Percentiles rank a stretch among this genome's conserved stretches.
Conservation (phyloP, 257 asterid species). For the Euphrasia confusa region DNA sequence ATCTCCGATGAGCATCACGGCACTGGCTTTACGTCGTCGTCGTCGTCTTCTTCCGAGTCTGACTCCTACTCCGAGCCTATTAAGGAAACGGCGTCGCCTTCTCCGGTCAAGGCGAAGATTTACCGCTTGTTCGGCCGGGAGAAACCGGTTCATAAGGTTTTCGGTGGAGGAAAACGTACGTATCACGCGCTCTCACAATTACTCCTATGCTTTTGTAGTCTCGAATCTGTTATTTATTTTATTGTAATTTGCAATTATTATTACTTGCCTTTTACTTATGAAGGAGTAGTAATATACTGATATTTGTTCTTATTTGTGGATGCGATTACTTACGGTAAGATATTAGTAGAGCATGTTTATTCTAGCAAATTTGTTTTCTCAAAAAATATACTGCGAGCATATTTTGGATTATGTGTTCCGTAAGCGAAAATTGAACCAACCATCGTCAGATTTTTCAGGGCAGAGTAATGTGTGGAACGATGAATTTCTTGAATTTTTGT, state of each 20-base stretch:
- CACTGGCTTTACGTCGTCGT: constrained; percentile 37
- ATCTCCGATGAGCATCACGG: constrained; percentile 54
- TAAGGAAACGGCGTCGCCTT: constrained; percentile 38
- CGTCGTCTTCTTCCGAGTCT: constrained; percentile 23
- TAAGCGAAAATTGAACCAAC: too few relatives aligned
- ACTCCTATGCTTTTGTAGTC: neutral
- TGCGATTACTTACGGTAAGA: too few relatives aligned
- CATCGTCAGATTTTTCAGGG: too few relatives aligned
- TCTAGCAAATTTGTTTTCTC: too few relatives aligned
- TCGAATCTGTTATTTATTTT: neutral
- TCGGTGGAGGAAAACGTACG: constrained; percentile 86
- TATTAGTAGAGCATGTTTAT: too few relatives aligned
- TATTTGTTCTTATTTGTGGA: too few relatives aligned
- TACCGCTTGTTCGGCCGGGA: constrained; percentile 59
- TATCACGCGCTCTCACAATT: neutral
- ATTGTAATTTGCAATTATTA: too few relatives aligned
- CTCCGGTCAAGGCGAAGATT: constrained; percentile 46
- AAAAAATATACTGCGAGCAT: too few relatives aligned
- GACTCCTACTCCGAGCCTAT: constrained; percentile 50
- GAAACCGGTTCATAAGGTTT: constrained; percentile 69
- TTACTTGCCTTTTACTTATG: too few relatives aligned
- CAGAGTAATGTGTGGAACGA: neutral
- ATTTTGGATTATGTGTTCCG: too few relatives aligned
- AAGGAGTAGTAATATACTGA: too few relatives aligned
- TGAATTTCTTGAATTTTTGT: neutral